phyloP scores from a whole-genome alignment of 352 stramenopile genomes.

The Phytophthora tentaculata region DNA sequence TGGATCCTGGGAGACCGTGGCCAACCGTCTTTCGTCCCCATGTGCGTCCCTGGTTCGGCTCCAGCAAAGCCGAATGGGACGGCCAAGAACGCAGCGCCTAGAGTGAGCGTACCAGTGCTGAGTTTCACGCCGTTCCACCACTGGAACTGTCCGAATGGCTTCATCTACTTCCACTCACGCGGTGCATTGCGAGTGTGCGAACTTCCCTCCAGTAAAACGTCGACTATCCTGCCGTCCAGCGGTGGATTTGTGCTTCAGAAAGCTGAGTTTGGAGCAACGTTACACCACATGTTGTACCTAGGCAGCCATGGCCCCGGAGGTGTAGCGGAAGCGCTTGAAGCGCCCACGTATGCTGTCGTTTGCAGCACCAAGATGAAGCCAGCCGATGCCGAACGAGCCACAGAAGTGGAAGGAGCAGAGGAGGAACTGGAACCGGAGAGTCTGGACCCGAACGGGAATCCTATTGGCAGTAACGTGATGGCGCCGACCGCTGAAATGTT shows the following conservation, averaged over 20 bases:
- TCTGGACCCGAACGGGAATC: slow-evolving; percentile 50
- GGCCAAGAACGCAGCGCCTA: slow-evolving; percentile 28
- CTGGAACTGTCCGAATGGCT: slow-evolving; percentile 88
- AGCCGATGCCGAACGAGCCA: slow-evolving; percentile 63
- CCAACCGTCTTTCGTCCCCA: slow-evolving; percentile 69
- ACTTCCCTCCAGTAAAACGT: slow-evolving; percentile 74
- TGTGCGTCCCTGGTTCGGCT: slow-evolving; percentile 60
- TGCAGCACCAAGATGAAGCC: slow-evolving; percentile 66
- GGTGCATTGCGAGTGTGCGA: slow-evolving; percentile 83
- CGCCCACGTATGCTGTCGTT: slow-evolving; percentile 82
- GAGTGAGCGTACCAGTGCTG: slow-evolving; percentile 79
- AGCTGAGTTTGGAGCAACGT: slow-evolving; percentile 68
- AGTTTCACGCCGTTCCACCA: slow-evolving; percentile 90
- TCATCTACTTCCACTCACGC: slow-evolving; percentile 90
- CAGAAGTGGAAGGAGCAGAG: slow-evolving; percentile 62
- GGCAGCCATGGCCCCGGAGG: slow-evolving; percentile 76
- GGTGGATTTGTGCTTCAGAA: slow-evolving; percentile 85
- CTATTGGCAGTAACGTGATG: slow-evolving; percentile 73
- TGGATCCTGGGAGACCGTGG: slow-evolving; percentile 83
- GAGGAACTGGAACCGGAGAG: slow-evolving; percentile 57
- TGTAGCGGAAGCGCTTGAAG: slow-evolving; percentile 78
- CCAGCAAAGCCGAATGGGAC: slow-evolving; percentile 27
- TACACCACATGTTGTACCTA: slow-evolving; percentile 87
- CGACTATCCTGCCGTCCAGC: slow-evolving; percentile 71
- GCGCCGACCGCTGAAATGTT: slow-evolving; percentile 84